Evolutionary conservation across 2,329 filamentous ascomycete genomes (phyloP), one percentile per base, ranked within the genome.

Genomic region (Clarireedia sp.): DNA sequence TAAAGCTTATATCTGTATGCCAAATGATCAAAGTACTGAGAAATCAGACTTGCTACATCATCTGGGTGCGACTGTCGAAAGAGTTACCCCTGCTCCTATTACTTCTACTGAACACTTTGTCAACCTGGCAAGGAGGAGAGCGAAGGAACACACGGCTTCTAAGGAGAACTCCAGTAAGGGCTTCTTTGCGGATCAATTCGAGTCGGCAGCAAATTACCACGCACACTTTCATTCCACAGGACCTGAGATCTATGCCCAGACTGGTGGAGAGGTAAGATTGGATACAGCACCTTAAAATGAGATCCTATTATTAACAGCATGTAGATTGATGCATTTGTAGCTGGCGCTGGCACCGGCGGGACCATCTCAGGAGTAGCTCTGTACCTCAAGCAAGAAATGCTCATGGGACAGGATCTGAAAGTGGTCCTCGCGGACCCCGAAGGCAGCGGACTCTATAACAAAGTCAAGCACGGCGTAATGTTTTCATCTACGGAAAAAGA

Each of bases 171-270:
- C 75, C 37, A 92, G 90, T 61, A 78, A 81, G 50, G 94, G 94
- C 21, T 91, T 95, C 72, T 99, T 97, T 69, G 90, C 92, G 0
- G 89, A 99, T 70, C 94, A 99, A 69, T 99, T 99, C 68, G 94
- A 99, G 73, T 92, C 87, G 24, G 76, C 82, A 50, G 89, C 90
- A 33, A 99, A 99, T 72, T 96, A 87, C 79, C 77, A 80, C 46
- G 91, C 94, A 1, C 94, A 99, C 73, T 83, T 86, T 64, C 75
- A 79, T 19, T 81, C 83, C 14, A 99, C 94, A 0, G 94, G 94
- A 0, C 94, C 92, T 0, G 94, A 99, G 73, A 94, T 99, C 62
- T 87, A 81, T 65, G 73, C 75, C 0, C 94, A 99, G 73, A 88
- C 87, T 5, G 79, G 76, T 23, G 89, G 89, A 0, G 71, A 66